phyloP scores from a whole-genome alignment of 2,329 filamentous ascomycete genomes.

The Fusarium sp. region DNA sequence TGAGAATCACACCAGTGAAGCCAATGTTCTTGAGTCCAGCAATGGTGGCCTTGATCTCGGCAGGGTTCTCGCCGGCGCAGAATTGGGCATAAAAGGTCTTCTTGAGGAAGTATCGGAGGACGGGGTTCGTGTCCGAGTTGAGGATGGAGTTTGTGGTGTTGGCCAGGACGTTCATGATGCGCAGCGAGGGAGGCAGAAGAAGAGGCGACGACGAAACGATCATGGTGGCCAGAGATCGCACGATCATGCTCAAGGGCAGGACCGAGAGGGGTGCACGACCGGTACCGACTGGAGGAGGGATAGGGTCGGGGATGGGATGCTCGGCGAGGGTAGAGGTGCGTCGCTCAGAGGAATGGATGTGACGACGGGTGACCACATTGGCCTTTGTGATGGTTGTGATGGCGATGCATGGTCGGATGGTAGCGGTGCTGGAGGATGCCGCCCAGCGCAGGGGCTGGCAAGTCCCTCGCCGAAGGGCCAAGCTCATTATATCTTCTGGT shows the following conservation, averaged over 20 bases:
- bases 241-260: constrained; percentile 72
- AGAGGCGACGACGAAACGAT: constrained; percentile 76
- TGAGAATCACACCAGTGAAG: constrained; percentile 84
- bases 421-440: constrained; percentile 26
- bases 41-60: constrained; percentile 75
- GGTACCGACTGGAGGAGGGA: constrained; percentile 41
- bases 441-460: constrained; percentile 41
- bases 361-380: constrained; percentile 37
- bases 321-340: constrained; percentile 50
- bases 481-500: constrained; percentile 39
- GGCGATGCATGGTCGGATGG: constrained; percentile 33
- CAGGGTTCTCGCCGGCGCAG: constrained; percentile 81
- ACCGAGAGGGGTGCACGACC: constrained; percentile 67
- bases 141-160: constrained; percentile 74
- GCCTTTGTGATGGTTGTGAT: constrained; percentile 30
- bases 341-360: constrained; percentile 51
- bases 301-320: constrained; percentile 45
- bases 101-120: constrained; percentile 77
- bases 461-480: constrained; percentile 41
- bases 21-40: constrained; percentile 76
- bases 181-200: constrained; percentile 76
- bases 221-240: constrained; percentile 76
- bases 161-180: constrained; percentile 74
- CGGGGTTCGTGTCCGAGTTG: constrained; percentile 78
- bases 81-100: constrained; percentile 92